These are phyloP conservation scores for Pistacia integerrima DNA, from an alignment of 345 rosid genomes.

Conservation along the genomic window DNA sequence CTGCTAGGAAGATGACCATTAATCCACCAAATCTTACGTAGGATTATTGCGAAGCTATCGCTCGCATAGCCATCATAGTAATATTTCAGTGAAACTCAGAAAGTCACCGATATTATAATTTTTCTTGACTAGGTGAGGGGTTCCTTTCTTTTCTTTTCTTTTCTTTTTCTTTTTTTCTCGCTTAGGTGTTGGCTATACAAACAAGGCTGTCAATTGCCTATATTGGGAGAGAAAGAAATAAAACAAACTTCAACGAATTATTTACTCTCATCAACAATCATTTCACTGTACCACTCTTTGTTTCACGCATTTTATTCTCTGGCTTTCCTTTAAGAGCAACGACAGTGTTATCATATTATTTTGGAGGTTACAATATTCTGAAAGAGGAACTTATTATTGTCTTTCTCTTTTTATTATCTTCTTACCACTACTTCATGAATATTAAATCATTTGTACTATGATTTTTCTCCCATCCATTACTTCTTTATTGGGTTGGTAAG, in stretches of 20 bases:
- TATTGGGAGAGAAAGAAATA: conserved; percentile 16
- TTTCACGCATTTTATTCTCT: conserved; percentile 33
- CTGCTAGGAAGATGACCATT: conserved; percentile 40
- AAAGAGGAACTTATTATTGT: conserved; percentile 22
- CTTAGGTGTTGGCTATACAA: conserved; percentile 18
- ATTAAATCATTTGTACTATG: conserved; percentile 18
- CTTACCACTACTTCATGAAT: background rate
- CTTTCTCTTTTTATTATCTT: conserved; percentile 4
- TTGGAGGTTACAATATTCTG: conserved; percentile 21
- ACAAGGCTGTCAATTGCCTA: conserved; percentile 30
- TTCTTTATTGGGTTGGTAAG: conserved; percentile 7
- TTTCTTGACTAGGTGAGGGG: conserved; percentile 29
- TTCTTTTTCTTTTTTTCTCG: background rate
- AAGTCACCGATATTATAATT: conserved; percentile 16
- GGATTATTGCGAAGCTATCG: conserved; percentile 14
- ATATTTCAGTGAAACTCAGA: background rate
- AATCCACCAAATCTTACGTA: conserved; percentile 37
- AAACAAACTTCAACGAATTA: conserved; percentile 31
- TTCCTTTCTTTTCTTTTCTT: background rate
- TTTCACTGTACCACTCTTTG: conserved; percentile 28
- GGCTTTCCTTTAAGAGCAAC: conserved; percentile 28
- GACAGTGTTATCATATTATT: conserved; percentile 21
- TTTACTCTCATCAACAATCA: conserved; percentile 29
- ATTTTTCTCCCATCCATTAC: background rate
- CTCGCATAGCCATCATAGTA: conserved; percentile 28